Conservation (phyloP, 176 grass and related monocot genomes). For the Oryza punctata region DNA sequence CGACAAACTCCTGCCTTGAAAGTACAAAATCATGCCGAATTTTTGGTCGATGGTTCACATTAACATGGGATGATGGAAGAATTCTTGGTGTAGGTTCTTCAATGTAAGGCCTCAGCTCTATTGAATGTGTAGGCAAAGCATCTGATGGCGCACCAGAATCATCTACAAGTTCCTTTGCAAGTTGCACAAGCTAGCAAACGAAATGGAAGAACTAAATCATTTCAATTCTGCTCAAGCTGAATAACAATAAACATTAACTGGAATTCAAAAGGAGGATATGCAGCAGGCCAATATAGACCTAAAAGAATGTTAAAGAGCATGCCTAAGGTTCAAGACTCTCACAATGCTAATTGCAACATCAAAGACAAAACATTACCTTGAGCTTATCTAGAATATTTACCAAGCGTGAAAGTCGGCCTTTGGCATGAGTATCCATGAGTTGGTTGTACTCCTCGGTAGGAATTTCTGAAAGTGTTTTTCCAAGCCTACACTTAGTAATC, state of each 20-base stretch:
- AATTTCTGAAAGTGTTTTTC: constrained; percentile 78
- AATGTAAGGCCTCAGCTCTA: constrained; percentile 93
- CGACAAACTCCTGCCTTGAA: constrained; percentile 66
- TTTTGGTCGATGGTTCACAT: constrained; percentile 43
- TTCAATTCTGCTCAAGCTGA: constrained; percentile 12
- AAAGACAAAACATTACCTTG: constrained; percentile 58
- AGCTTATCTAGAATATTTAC: constrained; percentile 80
- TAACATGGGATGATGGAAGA: constrained; percentile 56
- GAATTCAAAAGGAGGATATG: not conserved
- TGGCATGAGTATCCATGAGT: constrained; percentile 73
- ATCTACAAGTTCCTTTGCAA: constrained; percentile 57
- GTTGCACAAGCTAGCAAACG: constrained; percentile 70
- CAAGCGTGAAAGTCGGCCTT: constrained; percentile 70
- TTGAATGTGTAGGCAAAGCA: constrained; percentile 59
- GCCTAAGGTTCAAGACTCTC: constrained; percentile 8
- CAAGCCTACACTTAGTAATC: constrained; percentile 66
- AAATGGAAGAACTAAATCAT: not conserved
- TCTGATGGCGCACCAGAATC: constrained; percentile 52
- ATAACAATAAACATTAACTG: constrained; percentile 20
- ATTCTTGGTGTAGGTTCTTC: constrained; percentile 80
- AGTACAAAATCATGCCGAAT: constrained; percentile 93
- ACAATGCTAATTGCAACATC: constrained; percentile 2
- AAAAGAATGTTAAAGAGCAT: not conserved
- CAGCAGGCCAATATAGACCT: constrained; percentile 3
- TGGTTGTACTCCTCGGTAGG: constrained; percentile 66